Percentiles rank a stretch among this genome's conserved stretches.
These are phyloP conservation scores for Nicotiana knightiana DNA, from an alignment of 257 asterid genomes.

Conservation along the genomic window DNA sequence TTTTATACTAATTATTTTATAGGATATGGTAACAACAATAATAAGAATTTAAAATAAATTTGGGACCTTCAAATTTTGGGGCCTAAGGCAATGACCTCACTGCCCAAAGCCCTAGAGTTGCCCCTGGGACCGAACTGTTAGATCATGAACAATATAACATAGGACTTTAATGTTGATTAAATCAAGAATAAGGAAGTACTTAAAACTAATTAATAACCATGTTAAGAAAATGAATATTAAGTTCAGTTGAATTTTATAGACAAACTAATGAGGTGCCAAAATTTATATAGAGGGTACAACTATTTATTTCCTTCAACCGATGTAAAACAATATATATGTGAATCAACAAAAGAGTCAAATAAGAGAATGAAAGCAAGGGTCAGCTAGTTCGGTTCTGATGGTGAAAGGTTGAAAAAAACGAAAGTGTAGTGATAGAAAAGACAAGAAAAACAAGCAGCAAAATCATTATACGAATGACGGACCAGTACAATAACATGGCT, in stretches of 20 bases:
- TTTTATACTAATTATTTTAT: too few species aligned
- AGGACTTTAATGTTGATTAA: background rate
- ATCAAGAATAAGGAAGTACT: background rate
- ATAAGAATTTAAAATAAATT: too few species aligned
- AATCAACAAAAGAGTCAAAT: background rate
- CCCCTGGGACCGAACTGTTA: background rate
- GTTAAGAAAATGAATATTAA: background rate
- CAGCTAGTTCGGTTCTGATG: background rate
- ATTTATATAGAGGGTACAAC: background rate
- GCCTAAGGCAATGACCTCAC: too few species aligned
- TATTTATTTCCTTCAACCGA: background rate
- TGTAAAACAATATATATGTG: too few species aligned
- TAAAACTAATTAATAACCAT: background rate
- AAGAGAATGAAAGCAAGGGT: background rate
- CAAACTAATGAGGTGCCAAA: background rate
- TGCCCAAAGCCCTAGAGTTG: too few species aligned
- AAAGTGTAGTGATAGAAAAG: background rate
- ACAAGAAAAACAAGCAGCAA: background rate
- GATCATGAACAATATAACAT: background rate
- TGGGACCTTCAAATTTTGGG: too few species aligned
- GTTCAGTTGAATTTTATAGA: background rate
- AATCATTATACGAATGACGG: background rate
- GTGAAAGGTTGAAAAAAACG: background rate
- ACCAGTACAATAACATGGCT: background rate
- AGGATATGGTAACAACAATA: too few species aligned